Base-by-base conservation (phyloP, 345 rosid species). In the Abelmoschus esculentus region DNA sequence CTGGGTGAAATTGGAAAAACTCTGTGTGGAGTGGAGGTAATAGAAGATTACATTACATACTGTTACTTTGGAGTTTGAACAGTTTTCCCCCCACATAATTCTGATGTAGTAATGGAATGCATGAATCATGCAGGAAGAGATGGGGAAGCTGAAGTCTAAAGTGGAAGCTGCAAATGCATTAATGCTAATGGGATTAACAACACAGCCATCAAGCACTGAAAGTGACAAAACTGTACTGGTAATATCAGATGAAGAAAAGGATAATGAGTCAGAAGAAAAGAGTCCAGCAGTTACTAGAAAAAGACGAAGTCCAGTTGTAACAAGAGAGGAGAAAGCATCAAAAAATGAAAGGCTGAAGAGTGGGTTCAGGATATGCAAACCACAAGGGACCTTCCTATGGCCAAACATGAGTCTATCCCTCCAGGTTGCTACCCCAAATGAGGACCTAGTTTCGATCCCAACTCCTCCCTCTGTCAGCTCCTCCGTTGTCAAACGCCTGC, bases 281-380 rank as follows among this genome's bases (percentile, higher is more conserved):
- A 66, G 0, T 3, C 57, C 14, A 26, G 10, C 17, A 47, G 14
- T 46, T 46, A 17, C 69, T 7, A 66, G 69, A 28, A 66, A 13
- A 46, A 47, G 36, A 64, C 54, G 54, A 26, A 38, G 72, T 29
- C 70, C 72, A 62, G 34, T 59, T 54, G 67, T 71, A 18, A 62
- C 59, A 58, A 29, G 68, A 34, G 90, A 81, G 77, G 83, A 77
- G 71, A 86, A 75, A 46, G 83, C 84, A 49, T 75, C 82, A 44
- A 80, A 77, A 78, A 78, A 78, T 72, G 73, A 84, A 69, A 78
- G 96, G 78, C 83, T 85, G 73, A 91, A 81, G 80, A 86, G 86
- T 67, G 96, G 92, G 56, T 91, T 95, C 85, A 85, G 83, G 73
- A 77, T 91, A 72, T 95, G 96, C 86, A 90, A 77, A 75, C 98